Base-by-base conservation (phyloP, 805 yeast species). In the Zygotorulaspora chibaensis region DNA sequence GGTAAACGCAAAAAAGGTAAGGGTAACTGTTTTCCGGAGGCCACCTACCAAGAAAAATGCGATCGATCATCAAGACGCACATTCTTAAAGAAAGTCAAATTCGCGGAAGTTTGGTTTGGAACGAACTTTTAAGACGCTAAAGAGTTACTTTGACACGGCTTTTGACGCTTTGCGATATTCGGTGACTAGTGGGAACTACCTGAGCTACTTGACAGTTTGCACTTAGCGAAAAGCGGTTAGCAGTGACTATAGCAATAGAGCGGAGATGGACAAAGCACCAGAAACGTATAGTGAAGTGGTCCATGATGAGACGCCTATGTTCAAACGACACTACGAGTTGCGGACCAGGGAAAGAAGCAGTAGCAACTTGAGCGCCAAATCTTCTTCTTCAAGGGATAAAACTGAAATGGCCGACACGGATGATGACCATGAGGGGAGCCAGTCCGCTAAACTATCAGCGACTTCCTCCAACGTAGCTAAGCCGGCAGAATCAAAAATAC, bases 301-400 rank as follows among this genome's bases (percentile, higher is more conserved):
- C 3, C 47, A 51, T 31, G 50, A 48, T 38, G 52, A 47, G 6
- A 25, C 31, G 9, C 52, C 57, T 2, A 42, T 15, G 4, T 46
- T 51, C 36, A 48, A 46, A 35, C 31, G 41, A 17, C 45, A 43
- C 27, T 23, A 36, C 25, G 31, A 40, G 11, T 2, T 40, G 31
- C 35, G 43, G 12, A 13, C 10, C 26, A 34, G 25, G n/a, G 38
- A 30, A 12, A 13, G 30, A 23, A 23, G 12, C 16, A 23, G 12
- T 10, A 36, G 45, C n/a, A 33, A 29, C 16, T 23, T 28, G 23
- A 17, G 23, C 13, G 16, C 8, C 9, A 33, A 33, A n/a, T 33
- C 36, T 12, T n/a, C n/a, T 5, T 7, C 25, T 39, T 27, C 37
- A 13, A n/a, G 6, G 23, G 25, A 31, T 33, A 30, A 12, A 15